A percentile compares a stretch with the other conserved stretches of the same genome.
phyloP scores from a whole-genome alignment of 129 eudicot genomes.

The Artemisia annua region DNA sequence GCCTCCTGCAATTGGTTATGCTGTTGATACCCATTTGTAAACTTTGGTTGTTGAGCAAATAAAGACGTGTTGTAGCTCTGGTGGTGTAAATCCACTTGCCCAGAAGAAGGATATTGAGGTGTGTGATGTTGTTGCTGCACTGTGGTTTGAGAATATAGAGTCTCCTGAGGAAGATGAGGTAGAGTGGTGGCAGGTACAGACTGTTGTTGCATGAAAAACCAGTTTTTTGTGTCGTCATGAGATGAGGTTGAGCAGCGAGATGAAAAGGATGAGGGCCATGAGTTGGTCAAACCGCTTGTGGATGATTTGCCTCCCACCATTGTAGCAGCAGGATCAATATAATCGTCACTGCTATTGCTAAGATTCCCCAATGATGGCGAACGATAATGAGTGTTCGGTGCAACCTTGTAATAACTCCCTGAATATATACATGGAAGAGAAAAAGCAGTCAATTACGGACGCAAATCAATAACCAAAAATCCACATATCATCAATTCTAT shows the following conservation, averaged over 20 bases:
- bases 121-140: constrained; percentile 45
- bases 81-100: constrained; percentile 40
- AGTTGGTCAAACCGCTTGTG: constrained; percentile 43
- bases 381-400: constrained; percentile 36
- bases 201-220: constrained; percentile 59
- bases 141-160: constrained; percentile 40
- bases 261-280: constrained; percentile 41
- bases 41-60: constrained; percentile 44
- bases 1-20: constrained; percentile 33
- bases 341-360: constrained; percentile 39
- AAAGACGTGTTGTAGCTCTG: constrained; percentile 37
- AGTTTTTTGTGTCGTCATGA: constrained; percentile 51
- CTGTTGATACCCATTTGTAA: constrained; percentile 37
- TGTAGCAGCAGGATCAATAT: constrained; percentile 35
- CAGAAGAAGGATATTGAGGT: constrained; percentile 38
- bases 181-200: constrained; percentile 26
- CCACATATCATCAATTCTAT: background rate
- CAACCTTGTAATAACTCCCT: constrained; percentile 48
- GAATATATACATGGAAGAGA: constrained; percentile 5
- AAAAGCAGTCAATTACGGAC: constrained; percentile 2
- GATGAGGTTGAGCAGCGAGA: constrained; percentile 29
- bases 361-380: constrained; percentile 40
- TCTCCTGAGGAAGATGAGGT: constrained; percentile 29
- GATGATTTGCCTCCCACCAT: constrained; percentile 36
- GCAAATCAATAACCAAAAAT: background rate